Evolutionary conservation across 2,329 filamentous ascomycete genomes (phyloP).

Genomic region (Chrysoporthe puriensis): DNA sequence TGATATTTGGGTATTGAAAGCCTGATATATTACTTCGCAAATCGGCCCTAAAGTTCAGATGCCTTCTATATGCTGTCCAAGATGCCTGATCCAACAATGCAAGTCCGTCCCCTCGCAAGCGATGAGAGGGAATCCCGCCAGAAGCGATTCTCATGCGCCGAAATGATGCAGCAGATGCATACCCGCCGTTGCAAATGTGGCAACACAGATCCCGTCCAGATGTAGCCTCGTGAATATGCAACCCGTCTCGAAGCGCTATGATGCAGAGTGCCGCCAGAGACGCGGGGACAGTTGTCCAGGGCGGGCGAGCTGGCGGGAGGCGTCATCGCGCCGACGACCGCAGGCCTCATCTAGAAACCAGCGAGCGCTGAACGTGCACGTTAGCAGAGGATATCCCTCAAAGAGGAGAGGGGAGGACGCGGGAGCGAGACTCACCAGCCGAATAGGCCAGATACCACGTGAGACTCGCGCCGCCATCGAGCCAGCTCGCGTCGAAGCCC

Average conservation of each 20-base stretch:
- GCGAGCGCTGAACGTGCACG: slow-evolving; percentile 3
- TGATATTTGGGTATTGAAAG: too few species aligned
- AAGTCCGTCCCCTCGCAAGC: background rate
- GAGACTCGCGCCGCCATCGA: slow-evolving; percentile 81
- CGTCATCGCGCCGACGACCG: background rate
- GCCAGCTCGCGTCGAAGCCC: slow-evolving; percentile 67
- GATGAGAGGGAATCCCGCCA: too few species aligned
- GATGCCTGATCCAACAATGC: background rate
- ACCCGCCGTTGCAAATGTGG: background rate
- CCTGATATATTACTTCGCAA: background rate
- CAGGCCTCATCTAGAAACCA: slow-evolving; percentile 11
- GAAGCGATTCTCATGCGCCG: background rate
- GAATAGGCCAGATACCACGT: slow-evolving; percentile 85
- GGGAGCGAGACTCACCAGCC: slow-evolving; percentile 61
- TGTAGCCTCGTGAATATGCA: slow-evolving; percentile 2
- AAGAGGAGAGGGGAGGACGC: background rate
- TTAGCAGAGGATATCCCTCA: background rate
- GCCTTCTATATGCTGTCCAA: background rate
- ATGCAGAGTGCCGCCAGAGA: background rate
- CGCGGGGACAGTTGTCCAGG: background rate
- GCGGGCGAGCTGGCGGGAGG: too few species aligned
- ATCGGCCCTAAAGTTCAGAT: background rate
- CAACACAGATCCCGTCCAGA: background rate
- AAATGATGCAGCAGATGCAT: background rate
- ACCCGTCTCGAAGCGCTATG: background rate